A percentile compares a stretch with the other conserved stretches of the same genome.
These are phyloP conservation scores for Teunomyces stri DNA, from an alignment of 805 yeast genomes.

Conservation along the genomic window DNA sequence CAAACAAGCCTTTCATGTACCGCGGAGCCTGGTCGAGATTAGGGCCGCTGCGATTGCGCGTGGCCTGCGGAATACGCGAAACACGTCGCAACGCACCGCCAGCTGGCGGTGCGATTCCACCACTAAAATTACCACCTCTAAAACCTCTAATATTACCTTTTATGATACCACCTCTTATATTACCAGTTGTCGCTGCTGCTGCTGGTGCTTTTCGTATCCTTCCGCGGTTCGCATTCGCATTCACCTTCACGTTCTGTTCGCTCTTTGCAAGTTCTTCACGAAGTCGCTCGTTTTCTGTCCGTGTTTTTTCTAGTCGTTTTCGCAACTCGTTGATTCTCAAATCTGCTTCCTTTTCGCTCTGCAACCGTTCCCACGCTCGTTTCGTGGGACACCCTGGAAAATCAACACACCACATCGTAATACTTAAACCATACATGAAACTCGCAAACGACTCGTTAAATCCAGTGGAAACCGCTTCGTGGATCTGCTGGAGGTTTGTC, in stretches of 20 bases:
- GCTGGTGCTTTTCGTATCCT: too few species aligned
- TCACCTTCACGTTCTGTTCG: neutral
- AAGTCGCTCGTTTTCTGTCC: conserved; percentile 22
- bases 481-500: conserved; percentile 54
- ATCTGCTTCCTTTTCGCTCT: conserved; percentile 19
- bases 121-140: too few species aligned
- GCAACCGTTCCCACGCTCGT: conserved; percentile 30
- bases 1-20: conserved; percentile 39
- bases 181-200: too few species aligned
- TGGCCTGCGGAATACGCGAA: conserved; percentile 21
- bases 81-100: neutral
- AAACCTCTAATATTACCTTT: too few species aligned
- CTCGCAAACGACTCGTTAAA: conserved; percentile 80
- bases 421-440: conserved; percentile 73
- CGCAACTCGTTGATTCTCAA: conserved; percentile 20
- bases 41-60: conserved; percentile 23
- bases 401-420: conserved; percentile 87
- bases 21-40: conserved; percentile 44
- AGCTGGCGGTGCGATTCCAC: too few species aligned
- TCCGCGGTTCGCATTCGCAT: too few species aligned
- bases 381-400: conserved; percentile 47
- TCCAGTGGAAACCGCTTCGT: conserved; percentile 53
- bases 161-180: too few species aligned
- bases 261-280: neutral
- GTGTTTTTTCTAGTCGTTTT: conserved; percentile 17